These are phyloP conservation scores for Colletotrichum noveboracense DNA, from an alignment of 2,329 filamentous ascomycete genomes.

Conservation along the genomic window DNA sequence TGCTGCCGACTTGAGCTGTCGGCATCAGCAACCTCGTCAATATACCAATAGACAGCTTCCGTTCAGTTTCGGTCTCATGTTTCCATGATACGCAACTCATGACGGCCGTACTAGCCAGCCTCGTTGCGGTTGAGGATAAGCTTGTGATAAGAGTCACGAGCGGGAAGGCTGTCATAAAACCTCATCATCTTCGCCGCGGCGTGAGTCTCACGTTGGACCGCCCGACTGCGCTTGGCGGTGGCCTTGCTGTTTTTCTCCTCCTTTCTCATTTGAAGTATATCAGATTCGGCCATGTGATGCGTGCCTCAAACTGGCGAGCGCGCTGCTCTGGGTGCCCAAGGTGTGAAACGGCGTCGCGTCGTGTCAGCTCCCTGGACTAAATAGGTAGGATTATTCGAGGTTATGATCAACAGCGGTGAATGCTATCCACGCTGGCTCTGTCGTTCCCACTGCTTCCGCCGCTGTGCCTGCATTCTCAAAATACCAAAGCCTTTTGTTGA, in stretches of 20 bases:
- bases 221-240: background rate
- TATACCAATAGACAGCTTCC: background rate
- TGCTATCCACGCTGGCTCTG: background rate
- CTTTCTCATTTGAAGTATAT: background rate
- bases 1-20: background rate
- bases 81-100: background rate
- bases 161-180: background rate
- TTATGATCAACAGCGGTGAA: background rate
- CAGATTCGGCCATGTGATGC: background rate
- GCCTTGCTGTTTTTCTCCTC: background rate
- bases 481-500: background rate
- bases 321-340: background rate
- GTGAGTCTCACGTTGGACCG: background rate
- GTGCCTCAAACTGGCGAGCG: background rate
- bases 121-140: background rate
- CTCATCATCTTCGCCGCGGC: background rate
- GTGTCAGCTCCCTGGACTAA: background rate
- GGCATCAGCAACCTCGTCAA: background rate
- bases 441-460: background rate
- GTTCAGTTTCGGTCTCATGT: background rate
- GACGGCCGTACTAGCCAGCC: background rate
- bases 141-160: background rate
- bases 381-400: background rate
- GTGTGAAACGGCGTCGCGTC: background rate
- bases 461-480: background rate